These are phyloP conservation scores for Papilionanthe hybrid DNA, from an alignment of 116 monocot genomes.

Conservation along the genomic window DNA sequence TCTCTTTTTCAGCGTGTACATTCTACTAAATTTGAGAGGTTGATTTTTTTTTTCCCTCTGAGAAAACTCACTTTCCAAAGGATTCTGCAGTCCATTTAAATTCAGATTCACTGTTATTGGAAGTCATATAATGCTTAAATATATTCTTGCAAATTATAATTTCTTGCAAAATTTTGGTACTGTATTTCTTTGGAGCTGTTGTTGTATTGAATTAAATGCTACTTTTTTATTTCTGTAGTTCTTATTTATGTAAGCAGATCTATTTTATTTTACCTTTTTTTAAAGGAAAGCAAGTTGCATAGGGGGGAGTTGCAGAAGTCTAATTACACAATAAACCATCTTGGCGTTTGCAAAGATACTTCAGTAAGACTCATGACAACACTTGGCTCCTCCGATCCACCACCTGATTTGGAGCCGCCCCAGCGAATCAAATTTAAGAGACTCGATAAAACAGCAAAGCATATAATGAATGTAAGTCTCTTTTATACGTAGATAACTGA, in stretches of 20 bases:
- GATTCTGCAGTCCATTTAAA: background rate
- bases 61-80: too few species aligned
- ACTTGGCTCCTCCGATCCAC: slow-evolving; percentile 15
- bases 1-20: too few species aligned
- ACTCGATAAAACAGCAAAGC: slow-evolving; percentile 87
- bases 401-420: slow-evolving; percentile 23
- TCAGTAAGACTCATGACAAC: slow-evolving; percentile 45
- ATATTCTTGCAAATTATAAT: background rate
- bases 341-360: slow-evolving; percentile 4
- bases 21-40: too few species aligned
- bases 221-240: background rate
- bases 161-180: background rate
- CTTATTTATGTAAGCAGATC: background rate
- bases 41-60: too few species aligned
- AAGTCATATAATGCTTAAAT: background rate
- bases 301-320: background rate
- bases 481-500: background rate
- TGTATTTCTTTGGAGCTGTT: background rate
- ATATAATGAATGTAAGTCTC: slow-evolving; percentile 83
- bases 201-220: background rate
- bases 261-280: background rate
- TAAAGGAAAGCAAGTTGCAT: slow-evolving; percentile 24
- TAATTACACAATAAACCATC: slow-evolving; percentile 2
- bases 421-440: slow-evolving; percentile 83
- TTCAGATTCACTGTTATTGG: background rate